phyloP scores from a whole-genome alignment of 257 asterid species.

The Cinchona pubescens region DNA sequence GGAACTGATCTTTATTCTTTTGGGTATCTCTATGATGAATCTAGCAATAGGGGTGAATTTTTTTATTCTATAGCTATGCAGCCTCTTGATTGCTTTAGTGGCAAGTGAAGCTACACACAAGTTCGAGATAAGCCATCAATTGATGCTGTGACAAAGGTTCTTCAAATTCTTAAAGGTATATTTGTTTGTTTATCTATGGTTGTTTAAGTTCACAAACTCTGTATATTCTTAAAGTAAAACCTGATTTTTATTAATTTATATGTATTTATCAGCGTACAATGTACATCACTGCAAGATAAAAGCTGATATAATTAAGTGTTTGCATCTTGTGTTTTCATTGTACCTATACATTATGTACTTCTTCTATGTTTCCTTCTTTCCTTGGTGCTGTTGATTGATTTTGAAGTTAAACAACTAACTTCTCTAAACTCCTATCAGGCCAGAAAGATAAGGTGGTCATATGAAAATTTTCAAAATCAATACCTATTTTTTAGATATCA shows the following conservation, averaged over 20 bases:
- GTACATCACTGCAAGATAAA: background rate
- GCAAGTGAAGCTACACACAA: slow-evolving; percentile 90
- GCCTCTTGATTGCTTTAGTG: slow-evolving; percentile 80
- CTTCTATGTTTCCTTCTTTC: background rate
- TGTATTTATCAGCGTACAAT: background rate
- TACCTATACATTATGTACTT: background rate
- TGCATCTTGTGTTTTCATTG: background rate
- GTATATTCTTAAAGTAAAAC: background rate
- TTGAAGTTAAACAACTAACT: slow-evolving; percentile 1
- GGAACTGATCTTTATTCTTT: slow-evolving; percentile 91
- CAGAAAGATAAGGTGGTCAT: background rate
- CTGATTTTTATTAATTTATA: background rate
- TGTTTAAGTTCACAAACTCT: background rate
- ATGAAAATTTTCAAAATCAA: background rate
- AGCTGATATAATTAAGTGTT: background rate
- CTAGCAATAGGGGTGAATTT: slow-evolving; percentile 76
- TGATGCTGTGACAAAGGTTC: slow-evolving; percentile 67
- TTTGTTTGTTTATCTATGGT: slow-evolving; percentile 43
- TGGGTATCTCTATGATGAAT: slow-evolving; percentile 82
- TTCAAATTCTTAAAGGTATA: slow-evolving; percentile 86
- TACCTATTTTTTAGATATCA: background rate
- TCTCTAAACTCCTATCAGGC: background rate
- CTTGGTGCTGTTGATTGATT: background rate
- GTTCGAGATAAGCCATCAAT: slow-evolving; percentile 71
- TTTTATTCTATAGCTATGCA: slow-evolving; percentile 81